Evolutionary conservation across 2,329 filamentous ascomycete species (phyloP).

Genomic region (Arthroderma sp.): DNA sequence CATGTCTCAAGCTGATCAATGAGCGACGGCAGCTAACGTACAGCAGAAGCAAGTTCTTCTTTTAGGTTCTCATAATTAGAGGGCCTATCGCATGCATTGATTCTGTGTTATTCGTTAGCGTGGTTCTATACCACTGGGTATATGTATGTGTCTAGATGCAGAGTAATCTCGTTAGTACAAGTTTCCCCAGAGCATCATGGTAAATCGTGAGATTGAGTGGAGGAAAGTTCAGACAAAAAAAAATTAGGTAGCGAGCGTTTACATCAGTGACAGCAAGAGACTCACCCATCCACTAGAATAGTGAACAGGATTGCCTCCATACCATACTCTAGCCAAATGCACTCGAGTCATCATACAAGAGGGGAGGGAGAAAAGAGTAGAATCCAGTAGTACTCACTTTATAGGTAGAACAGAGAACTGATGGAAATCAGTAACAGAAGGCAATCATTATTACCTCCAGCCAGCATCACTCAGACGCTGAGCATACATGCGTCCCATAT

Average conservation of each 20-base stretch:
- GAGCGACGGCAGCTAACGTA: conserved; percentile 44
- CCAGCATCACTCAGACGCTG: conserved; percentile 75
- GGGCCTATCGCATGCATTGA: conserved; percentile 87
- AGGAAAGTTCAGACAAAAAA: conserved; percentile 61
- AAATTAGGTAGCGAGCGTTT: conserved; percentile 93
- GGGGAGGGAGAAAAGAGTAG: conserved; percentile 6
- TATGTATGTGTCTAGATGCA: too few species aligned
- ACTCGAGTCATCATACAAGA: conserved; percentile 94
- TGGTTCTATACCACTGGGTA: too few species aligned
- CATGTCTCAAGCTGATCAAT: too few species aligned
- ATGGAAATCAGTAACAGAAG: conserved; percentile 12
- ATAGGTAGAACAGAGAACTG: not conserved
- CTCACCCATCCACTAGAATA: conserved; percentile 59
- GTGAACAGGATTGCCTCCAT: conserved; percentile 45
- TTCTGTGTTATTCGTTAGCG: conserved; percentile 40
- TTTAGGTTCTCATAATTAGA: conserved; percentile 72
- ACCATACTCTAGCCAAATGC: conserved; percentile 99
- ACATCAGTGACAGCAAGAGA: conserved; percentile 83
- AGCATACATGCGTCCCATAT: conserved; percentile 99
- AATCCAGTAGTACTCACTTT: not conserved
- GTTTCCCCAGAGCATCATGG: too few species aligned
- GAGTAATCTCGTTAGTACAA: too few species aligned
- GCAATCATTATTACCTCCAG: conserved; percentile 69
- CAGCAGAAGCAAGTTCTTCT: conserved; percentile 72
- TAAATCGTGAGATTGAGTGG: conserved; percentile 7